These are phyloP conservation scores for Rhodotorula paludigena DNA, from an alignment of 768 basidiomycete genomes.

Conservation along the genomic window DNA sequence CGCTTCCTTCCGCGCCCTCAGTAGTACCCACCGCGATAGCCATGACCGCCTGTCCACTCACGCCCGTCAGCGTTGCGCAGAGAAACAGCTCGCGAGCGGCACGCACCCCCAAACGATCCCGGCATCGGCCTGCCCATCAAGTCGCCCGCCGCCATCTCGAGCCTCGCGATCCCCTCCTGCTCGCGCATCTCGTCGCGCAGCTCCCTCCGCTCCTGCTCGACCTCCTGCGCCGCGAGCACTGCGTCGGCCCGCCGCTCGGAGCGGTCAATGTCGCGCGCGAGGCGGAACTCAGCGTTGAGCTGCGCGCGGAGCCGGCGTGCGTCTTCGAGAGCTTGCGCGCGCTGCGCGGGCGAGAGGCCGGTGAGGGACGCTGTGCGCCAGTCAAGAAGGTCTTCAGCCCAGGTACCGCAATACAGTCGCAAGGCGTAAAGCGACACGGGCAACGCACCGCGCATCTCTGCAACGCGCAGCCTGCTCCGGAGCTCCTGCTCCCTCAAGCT, in stretches of 20 bases:
- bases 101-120: slow-evolving; percentile 51
- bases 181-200: slow-evolving; percentile 2
- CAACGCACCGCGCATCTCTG: slow-evolving; percentile 24
- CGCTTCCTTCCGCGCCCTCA: background rate
- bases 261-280: slow-evolving; percentile 6
- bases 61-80: slow-evolving; percentile 53
- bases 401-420: background rate
- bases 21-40: background rate
- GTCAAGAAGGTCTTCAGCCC: background rate
- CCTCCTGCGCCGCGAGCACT: background rate
- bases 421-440: background rate
- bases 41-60: background rate
- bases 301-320: slow-evolving; percentile 9
- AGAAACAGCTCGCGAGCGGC: background rate
- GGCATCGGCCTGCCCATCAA: background rate
- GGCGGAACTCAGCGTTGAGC: slow-evolving; percentile 2
- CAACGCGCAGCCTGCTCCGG: slow-evolving; percentile 10
- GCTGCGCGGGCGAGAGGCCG: slow-evolving; percentile 3
- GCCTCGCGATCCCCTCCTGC: background rate
- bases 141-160: slow-evolving; percentile 2
- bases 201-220: background rate
- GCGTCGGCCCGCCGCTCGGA: slow-evolving; percentile 5
- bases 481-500: slow-evolving; percentile 18
- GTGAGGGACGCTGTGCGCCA: slow-evolving; percentile 13
- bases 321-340: slow-evolving; percentile 22